Conservation (phyloP, 352 stramenopile species). For the Phytopythium vexans region DNA sequence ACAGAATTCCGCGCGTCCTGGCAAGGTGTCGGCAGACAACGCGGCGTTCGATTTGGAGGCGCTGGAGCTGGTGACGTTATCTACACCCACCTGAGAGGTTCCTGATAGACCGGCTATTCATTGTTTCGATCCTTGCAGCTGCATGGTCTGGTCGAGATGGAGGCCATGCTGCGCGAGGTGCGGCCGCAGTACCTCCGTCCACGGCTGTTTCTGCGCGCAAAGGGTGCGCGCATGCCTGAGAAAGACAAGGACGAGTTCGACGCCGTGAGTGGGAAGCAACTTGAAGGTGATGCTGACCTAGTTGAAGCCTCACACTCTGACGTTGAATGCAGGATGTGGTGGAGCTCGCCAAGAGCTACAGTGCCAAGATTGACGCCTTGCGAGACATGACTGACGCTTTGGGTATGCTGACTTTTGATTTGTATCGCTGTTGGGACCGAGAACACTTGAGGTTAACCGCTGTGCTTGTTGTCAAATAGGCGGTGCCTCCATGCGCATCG, state of each 20-base stretch:
- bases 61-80: slow-evolving; percentile 21
- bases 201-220: slow-evolving; percentile 57
- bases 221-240: slow-evolving; percentile 63
- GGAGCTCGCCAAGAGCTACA: slow-evolving; percentile 73
- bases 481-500: slow-evolving; percentile 14
- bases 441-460: background rate
- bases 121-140: slow-evolving; percentile 16
- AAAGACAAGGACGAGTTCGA: slow-evolving; percentile 77
- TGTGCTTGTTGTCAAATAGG: slow-evolving; percentile 7
- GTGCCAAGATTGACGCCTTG: slow-evolving; percentile 51
- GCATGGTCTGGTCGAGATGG: slow-evolving; percentile 45
- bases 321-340: slow-evolving; percentile 31
- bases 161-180: slow-evolving; percentile 46
- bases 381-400: slow-evolving; percentile 31
- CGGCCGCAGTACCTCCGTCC: slow-evolving; percentile 54
- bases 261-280: slow-evolving; percentile 25
- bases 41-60: slow-evolving; percentile 24
- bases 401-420: slow-evolving; percentile 9
- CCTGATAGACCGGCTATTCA: no score
- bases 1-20: no score
- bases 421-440: background rate
- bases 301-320: slow-evolving; percentile 6
- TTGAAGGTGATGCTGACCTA: background rate
- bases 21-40: background rate
- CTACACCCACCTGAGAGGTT: no score